Conservation (phyloP, 306 rosid species). For the Heteromeles arbutifolia region DNA sequence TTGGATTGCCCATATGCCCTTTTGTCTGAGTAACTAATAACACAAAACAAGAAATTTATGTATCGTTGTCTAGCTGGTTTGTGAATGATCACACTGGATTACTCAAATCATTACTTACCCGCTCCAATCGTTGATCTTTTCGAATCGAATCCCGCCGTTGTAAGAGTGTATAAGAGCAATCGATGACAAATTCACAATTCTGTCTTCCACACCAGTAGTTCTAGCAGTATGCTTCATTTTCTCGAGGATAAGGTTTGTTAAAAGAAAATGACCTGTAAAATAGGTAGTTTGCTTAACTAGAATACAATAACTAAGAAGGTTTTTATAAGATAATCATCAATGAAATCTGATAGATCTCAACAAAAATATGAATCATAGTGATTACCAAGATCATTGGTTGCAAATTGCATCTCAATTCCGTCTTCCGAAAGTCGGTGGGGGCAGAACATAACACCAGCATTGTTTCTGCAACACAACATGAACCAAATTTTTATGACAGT, state of each 20-base stretch:
- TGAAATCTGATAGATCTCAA: too few species aligned
- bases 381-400: constrained; percentile 80
- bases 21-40: constrained; percentile 70
- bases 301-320: background rate
- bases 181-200: constrained; percentile 83
- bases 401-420: constrained; percentile 82
- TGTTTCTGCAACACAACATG: constrained; percentile 58
- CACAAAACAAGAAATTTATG: background rate
- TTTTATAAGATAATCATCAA: too few species aligned
- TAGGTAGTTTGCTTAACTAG: background rate
- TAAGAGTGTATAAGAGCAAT: constrained; percentile 73
- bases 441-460: constrained; percentile 96
- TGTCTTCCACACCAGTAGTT: constrained; percentile 71
- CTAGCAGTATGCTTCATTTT: constrained; percentile 77
- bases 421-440: constrained; percentile 68
- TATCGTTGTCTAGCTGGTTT: background rate
- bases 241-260: constrained; percentile 67
- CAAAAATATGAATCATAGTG: background rate
- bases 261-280: constrained; percentile 67
- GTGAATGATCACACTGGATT: background rate
- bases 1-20: constrained; percentile 92
- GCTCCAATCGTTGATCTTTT: constrained; percentile 47
- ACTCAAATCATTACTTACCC: constrained; percentile 32
- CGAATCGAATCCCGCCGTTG: constrained; percentile 50
- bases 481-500: constrained; percentile 1